Base-by-base conservation (phyloP, 371 early-diverging fungal species). In the Mortierella sp. region DNA sequence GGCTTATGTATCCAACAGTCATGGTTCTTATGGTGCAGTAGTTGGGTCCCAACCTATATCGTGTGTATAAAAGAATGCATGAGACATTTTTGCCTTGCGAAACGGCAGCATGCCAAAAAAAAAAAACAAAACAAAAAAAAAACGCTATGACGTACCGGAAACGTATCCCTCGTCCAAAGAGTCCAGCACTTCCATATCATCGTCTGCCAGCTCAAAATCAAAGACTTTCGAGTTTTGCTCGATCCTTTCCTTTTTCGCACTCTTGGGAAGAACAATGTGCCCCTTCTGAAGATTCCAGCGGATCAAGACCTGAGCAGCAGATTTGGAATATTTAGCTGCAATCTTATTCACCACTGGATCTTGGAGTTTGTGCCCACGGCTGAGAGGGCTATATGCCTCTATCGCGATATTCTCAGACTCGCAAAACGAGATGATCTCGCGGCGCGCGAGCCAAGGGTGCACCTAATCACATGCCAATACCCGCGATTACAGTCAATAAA, bases 301-400 rank as follows among this genome's bases (percentile, higher is more conserved):
- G 60, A 88, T 70, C 50, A 85, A 58, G 11, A 87, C 75, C 66
- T 92, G 91, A 3, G 89, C 89, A 5, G 88, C 65, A 15, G 85
- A 75, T 62, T 86, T 87, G 4, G 73, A 70, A 57, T 88, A 79
- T 65, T 86, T 79, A 10, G 82, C 66, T 0, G 88, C 90, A 15
- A 91, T 84, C 66, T 83, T 82, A 53, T 66, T 78, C 57, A 90
- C 66, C 21, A 64, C 70, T 0, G 84, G 84, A 13, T 91, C 87
- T 40, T 83, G 72, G 16, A 89, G 69, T 63, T 86, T 86, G 50
- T 82, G 60, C 4, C 89, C 91, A 65, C 84, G 86, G 3, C 86
- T 87, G 66, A 90, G 80, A 1, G 91, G 89, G 19, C 86, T 88
- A 70, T 88, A 91, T 0, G 91, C 91, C 76, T 88, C 87, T 10